Evolutionary conservation across 163 green algal species (phyloP), one percentile per base, ranked within the genome.

Genomic region (Picocystis sp.): DNA sequence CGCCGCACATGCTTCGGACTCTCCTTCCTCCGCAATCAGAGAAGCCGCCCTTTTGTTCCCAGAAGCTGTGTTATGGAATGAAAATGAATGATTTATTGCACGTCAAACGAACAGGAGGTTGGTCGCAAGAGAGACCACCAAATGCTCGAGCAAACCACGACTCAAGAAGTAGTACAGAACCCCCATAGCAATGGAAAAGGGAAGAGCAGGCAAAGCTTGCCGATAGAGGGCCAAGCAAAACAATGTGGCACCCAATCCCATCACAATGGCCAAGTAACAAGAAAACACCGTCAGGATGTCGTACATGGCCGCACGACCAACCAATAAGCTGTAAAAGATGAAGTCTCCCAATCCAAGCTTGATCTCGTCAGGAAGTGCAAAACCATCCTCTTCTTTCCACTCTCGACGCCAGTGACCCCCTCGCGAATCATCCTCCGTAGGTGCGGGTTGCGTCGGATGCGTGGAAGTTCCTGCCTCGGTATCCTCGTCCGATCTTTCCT

Each of bases 321-420:
- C 67, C 17, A 97, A 71, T 47, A 97, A 74, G 38, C 66, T 81
- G 71, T 98, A 98, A 62, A 98, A 98, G 46, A 97, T 96, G 70
- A 98, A 96, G 70, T 98, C 89, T 1, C 86, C 86, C 17, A 98
- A 61, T 19, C 89, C 89, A 45, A 98, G 79, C 72, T 93, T 92
- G 53, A 94, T 89, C 19, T 60, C 64, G 48, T 87, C 80, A 5
- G 78, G 77, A 29, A 91, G 56, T 11, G 54, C 65, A 11, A 68
- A 41, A 47, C 50, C 58, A 21, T 33, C 57, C 1, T 57, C 43
- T 42, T 35, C 22, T 44, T 35, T 5, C 56, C 60, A 17, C 3
- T 52, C 56, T 24, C 38, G 23, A 29, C 38, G 13, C 53, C 14
- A 25, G 50, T 3, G 48, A 45, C 34, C 23, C 15, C 14, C 45